These are phyloP conservation scores for Lactarius pseudohatsudake DNA, from an alignment of 768 basidiomycete genomes.

Conservation along the genomic window DNA sequence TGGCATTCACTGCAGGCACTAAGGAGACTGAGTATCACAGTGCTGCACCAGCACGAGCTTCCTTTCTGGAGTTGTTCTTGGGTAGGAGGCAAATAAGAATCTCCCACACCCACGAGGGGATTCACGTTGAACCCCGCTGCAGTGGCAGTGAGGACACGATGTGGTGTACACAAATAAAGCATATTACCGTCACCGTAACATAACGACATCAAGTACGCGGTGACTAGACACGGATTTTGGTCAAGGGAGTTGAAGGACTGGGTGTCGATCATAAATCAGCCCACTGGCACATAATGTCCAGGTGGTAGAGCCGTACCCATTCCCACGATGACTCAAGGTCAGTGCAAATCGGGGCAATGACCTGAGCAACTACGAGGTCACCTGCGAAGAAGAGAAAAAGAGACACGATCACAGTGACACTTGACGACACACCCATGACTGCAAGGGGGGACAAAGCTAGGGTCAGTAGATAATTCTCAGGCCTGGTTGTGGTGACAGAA, in stretches of 20 bases:
- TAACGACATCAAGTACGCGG: background rate
- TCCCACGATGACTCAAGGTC: background rate
- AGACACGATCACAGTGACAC: background rate
- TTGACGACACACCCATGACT: background rate
- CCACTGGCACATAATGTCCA: background rate
- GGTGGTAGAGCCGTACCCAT: background rate
- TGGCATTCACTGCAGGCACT: constrained; percentile 1
- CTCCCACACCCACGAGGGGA: background rate
- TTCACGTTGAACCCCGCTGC: background rate
- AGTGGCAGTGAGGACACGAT: background rate
- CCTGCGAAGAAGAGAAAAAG: background rate
- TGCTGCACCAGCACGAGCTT: background rate
- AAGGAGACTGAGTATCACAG: background rate
- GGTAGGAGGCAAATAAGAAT: background rate
- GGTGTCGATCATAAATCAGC: background rate
- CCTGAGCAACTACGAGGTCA: background rate
- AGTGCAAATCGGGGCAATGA: background rate
- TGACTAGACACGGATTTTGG: background rate
- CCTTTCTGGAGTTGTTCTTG: background rate
- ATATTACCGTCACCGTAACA: background rate
- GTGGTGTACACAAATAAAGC: background rate
- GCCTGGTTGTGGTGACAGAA: background rate
- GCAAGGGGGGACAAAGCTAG: background rate
- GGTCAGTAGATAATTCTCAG: background rate
- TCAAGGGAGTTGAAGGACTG: background rate